Base-by-base conservation (phyloP, 1,139 yeast genomes). In the Suhomyces ambrosiae region DNA sequence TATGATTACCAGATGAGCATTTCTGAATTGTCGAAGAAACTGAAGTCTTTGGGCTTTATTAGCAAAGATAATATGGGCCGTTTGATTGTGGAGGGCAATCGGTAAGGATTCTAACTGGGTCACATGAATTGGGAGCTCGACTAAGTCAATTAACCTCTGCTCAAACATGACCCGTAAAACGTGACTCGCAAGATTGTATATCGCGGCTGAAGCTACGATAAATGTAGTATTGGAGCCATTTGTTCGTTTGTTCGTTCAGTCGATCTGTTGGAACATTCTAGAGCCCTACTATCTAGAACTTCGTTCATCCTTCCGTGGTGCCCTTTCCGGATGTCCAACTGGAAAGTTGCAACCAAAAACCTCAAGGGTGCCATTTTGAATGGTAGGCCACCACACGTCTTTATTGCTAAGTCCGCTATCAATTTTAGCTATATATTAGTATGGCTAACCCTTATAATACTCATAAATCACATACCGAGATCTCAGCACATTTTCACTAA, bases 11-110 rank as follows among this genome's bases (percentile, higher is more conserved):
- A 25, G 24, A 12, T 23, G 16, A 21, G 21, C 24, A 25, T 27
- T 18, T 16, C 15, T 26, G 29, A 35, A 29, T 10, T 29, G 30
- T 3, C 11, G 15, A 9, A 39, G 14, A 15, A 39, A 36, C 12
- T 19, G 15, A 7, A 4, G 14, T 9, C 9, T 24, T 15, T 27
- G 28, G 14, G 17, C 7, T n/a, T 21, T 40, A 10, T 29, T 8
- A 1, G 25, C 16, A 30, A 46, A 46, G n/a, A 41, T 14, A 24
- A 18, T 26, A 26, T 46, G 51, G 23, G 45, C 46, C 6, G 47
- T 34, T 22, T 31, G 40, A 19, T 32, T 36, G 14, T 23, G 16
- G 5, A 43, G 23, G 5, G 16, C 11, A 4, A 28, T 19, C 5
- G 15, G 8, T 6, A 7, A 11, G 14, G 9, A 12, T 10, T 6